Base-by-base conservation (phyloP, 257 asterid species). In the Oldenlandia corymbosa region DNA sequence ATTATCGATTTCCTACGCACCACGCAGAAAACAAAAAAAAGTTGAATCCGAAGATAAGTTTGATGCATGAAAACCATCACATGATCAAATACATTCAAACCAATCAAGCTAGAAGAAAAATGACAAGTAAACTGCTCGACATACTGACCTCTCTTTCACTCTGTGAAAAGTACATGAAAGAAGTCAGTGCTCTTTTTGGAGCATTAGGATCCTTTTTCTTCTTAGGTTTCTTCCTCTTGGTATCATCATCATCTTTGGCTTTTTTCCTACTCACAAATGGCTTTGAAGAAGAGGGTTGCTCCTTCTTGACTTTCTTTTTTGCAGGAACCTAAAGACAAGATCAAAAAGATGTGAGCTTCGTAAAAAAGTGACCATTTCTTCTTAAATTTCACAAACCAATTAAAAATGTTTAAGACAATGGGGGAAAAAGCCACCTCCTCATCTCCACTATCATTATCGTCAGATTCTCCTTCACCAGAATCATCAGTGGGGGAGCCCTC, bases 131-230 rank as follows among this genome's bases (percentile, higher is more conserved):
- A 50, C 17, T 28, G 21, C 54, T 31, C 12, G 28, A 45, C 21
- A 24, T 23, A 31, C 86, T 17, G 70, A 92, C 99, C 95, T 89
- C 97, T 78, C 97, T 87, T 68, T 92, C 95, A 27, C 78, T 13
- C 73, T 81, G 83, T 16, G 91, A 89, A 82, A 92, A 92, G 83
- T 68, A 84, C 99, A 92, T 89, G 66, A 87, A 92, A 73, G 94
- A 90, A 70, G 83, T 87, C 23, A 82, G 72, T 68, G 94, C 88
- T 76, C 88, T 83, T 76, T 89, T 92, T 28, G 97, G 97, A 52
- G 98, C 97, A 74, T 87, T 92, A 45, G 98, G 96, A 73, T 89
- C 97, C 81, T 84, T 92, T 67, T 92, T 88, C 91, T 84, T 87
- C 80, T 88, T 89, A 43, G 53, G 88, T 70, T 82, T 89, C 83